A percentile compares a stretch with the other conserved stretches of the same genome.
Evolutionary conservation across 306 rosid genomes (phyloP).

Genomic region (Begonia fuchsioides): DNA sequence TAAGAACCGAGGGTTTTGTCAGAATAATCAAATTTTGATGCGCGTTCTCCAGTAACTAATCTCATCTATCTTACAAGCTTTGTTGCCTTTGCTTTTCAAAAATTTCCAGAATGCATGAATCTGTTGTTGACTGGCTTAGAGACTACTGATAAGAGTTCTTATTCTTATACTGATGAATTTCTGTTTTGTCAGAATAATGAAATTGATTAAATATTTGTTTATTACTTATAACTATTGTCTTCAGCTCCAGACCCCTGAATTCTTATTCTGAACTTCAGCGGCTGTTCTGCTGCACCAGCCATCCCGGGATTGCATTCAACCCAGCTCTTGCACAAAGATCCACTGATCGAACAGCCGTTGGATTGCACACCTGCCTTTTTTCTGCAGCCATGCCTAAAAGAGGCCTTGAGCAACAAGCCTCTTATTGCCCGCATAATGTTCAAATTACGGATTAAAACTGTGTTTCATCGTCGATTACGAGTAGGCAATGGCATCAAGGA

Average conservation of each 20-base stretch:
- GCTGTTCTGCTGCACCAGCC: slow-evolving; percentile 29
- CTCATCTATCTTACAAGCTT: too few relatives aligned
- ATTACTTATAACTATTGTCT: slow-evolving; percentile 21
- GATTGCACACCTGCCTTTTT: slow-evolving; percentile 52
- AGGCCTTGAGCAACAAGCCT: too few relatives aligned
- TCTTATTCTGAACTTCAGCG: slow-evolving; percentile 37
- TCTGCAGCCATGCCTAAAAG: slow-evolving; percentile 67
- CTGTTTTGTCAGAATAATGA: too few relatives aligned
- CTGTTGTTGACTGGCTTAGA: too few relatives aligned
- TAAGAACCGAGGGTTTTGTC: slow-evolving; percentile 53
- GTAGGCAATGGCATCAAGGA: slow-evolving; percentile 46
- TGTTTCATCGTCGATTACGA: slow-evolving; percentile 49
- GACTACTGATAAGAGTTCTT: too few relatives aligned
- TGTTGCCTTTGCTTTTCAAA: too few relatives aligned
- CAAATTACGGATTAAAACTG: slow-evolving; percentile 50
- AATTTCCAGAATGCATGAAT: neutral
- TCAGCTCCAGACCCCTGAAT: slow-evolving; percentile 57
- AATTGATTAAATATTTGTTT: too few relatives aligned
- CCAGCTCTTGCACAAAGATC: slow-evolving; percentile 65
- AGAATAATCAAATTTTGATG: slow-evolving; percentile 32
- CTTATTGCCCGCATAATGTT: slow-evolving; percentile 71
- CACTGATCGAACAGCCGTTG: slow-evolving; percentile 52
- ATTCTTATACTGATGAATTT: too few relatives aligned
- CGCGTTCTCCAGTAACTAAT: slow-evolving; percentile 50
- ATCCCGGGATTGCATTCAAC: too few relatives aligned